Percentiles rank a stretch among this genome's conserved stretches.
Evolutionary conservation across 1,284 basidiomycete species (phyloP).

Genomic region (Microbotryum intermedium): DNA sequence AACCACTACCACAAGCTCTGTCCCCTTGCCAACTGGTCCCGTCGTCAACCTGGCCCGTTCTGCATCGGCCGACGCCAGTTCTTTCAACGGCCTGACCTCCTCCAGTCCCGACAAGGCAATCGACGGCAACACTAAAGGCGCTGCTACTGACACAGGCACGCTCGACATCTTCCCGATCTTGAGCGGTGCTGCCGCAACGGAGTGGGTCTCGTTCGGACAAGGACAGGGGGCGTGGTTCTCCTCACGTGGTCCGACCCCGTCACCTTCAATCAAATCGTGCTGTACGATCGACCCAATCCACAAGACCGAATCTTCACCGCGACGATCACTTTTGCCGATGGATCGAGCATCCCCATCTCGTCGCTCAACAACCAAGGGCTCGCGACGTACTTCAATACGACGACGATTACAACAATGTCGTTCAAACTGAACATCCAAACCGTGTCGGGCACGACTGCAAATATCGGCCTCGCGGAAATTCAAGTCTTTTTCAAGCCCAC

Average conservation of each 20-base stretch:
- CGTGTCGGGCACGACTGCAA: constrained; percentile 9
- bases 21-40: too few relatives aligned
- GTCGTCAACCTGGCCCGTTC: too few relatives aligned
- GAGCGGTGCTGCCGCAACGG: background rate
- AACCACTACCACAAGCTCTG: too few relatives aligned
- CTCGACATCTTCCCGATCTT: background rate
- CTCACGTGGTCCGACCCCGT: constrained; percentile 3
- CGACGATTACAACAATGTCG: background rate
- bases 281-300: constrained; percentile 11
- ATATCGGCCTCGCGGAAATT: constrained; percentile 25
- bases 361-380: constrained; percentile 24
- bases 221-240: constrained; percentile 7
- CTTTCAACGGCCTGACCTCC: too few relatives aligned
- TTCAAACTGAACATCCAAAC: constrained; percentile 11
- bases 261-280: constrained; percentile 18
- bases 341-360: constrained; percentile 6
- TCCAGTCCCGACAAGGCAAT: background rate
- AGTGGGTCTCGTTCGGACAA: constrained; percentile 8
- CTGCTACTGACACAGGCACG: background rate
- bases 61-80: too few relatives aligned
- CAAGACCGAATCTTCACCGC: constrained; percentile 4
- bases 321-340: constrained; percentile 17
- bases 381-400: constrained; percentile 15
- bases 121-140: constrained; percentile 4
- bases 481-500: constrained; percentile 2